Percentiles rank a stretch among this genome's conserved stretches.
These are phyloP conservation scores for Spathaspora girioi DNA, from an alignment of 805 yeast species.

Conservation along the genomic window DNA sequence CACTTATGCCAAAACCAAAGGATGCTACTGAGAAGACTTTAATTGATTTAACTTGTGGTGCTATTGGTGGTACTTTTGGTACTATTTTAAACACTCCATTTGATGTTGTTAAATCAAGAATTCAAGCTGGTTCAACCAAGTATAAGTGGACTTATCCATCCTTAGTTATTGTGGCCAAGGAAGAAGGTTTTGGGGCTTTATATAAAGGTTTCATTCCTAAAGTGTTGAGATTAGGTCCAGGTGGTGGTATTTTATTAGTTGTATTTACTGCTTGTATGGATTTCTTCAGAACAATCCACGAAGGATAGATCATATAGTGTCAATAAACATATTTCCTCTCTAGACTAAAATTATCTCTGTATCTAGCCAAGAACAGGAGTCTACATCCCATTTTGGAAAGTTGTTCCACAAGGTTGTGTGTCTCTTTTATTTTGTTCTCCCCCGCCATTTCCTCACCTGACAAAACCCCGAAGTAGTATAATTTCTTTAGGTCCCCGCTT, in stretches of 20 bases:
- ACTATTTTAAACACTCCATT: constrained; percentile 94
- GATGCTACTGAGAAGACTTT: constrained; percentile 69
- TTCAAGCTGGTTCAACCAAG: constrained; percentile 86
- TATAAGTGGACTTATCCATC: constrained; percentile 93
- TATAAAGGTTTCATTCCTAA: constrained; percentile 97
- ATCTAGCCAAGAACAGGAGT: too few relatives aligned
- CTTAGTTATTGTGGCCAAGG: constrained; percentile 66
- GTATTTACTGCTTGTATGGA: constrained; percentile 96
- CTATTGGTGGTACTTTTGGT: constrained; percentile 96
- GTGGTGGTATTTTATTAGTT: constrained; percentile 96
- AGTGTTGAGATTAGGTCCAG: constrained; percentile 96
- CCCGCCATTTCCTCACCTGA: background rate
- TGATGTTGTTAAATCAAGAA: constrained; percentile 95
- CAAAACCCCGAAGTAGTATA: background rate
- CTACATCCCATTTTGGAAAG: too few relatives aligned
- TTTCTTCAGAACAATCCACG: constrained; percentile 67
- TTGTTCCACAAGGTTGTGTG: background rate
- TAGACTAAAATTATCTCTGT: background rate
- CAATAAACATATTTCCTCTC: background rate
- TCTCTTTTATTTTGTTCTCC: background rate
- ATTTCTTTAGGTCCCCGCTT: background rate
- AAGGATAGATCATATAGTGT: background rate
- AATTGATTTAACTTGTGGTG: constrained; percentile 88
- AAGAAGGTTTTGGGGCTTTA: constrained; percentile 89
- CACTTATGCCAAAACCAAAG: constrained; percentile 73